Conservation (phyloP, 2,329 filamentous ascomycete genomes). For the Hypoxylon sp. region DNA sequence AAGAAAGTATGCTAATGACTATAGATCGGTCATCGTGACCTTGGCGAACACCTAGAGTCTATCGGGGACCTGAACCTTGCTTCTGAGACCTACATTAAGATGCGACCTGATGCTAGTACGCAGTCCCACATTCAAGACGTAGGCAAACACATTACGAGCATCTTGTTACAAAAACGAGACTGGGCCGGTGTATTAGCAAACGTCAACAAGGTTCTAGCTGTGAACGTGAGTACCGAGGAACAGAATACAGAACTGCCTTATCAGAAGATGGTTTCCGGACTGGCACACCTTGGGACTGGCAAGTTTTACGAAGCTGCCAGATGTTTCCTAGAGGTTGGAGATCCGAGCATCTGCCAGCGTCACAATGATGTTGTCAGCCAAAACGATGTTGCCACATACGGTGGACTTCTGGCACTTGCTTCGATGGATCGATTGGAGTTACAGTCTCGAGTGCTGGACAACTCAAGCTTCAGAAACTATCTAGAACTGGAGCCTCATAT, state of each 20-base stretch:
- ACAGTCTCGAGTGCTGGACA: conserved; percentile 83
- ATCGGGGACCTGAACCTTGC: conserved; percentile 82
- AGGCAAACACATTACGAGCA: conserved; percentile 81
- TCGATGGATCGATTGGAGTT: conserved; percentile 87
- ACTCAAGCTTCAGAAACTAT: conserved; percentile 84
- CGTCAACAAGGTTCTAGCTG: conserved; percentile 73
- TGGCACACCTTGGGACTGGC: conserved; percentile 64
- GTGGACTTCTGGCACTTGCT: conserved; percentile 89
- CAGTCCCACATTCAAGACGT: conserved; percentile 88
- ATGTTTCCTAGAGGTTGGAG: conserved; percentile 77
- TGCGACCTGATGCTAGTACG: conserved; percentile 91
- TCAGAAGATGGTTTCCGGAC: conserved; percentile 66
- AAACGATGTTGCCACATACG: conserved; percentile 94
- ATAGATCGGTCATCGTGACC: conserved; percentile 94
- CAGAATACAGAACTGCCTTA: conserved; percentile 65
- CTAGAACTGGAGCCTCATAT: conserved; percentile 95
- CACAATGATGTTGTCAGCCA: conserved; percentile 82
- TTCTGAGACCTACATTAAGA: conserved; percentile 83
- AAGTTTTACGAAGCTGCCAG: conserved; percentile 76
- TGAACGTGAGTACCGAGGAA: conserved; percentile 63
- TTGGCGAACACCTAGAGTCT: conserved; percentile 85
- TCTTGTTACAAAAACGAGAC: conserved; percentile 82
- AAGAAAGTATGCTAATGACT: conserved; percentile 25
- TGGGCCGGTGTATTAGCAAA: conserved; percentile 78
- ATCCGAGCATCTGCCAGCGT: conserved; percentile 62